Evolutionary conservation across 148 eudicot species (phyloP).

Genomic region (Gaultheria prostrata): DNA sequence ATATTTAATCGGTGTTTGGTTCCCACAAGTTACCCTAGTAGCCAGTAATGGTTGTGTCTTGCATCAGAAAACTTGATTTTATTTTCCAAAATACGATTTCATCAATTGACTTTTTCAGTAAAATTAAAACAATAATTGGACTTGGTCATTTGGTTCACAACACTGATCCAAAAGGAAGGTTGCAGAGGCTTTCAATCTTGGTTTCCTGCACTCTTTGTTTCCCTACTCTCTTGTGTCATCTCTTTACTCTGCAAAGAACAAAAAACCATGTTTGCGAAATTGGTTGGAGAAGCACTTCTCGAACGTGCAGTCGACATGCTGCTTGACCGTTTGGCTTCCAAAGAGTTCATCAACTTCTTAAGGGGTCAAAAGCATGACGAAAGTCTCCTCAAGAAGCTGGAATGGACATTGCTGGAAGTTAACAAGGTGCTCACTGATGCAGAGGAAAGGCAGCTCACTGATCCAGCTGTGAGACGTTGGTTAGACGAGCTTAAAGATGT

Average conservation of each 20-base stretch:
- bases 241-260: no score
- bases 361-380: neutral
- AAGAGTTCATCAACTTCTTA: neutral
- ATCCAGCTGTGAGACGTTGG: conserved; percentile 16
- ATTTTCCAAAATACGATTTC: neutral
- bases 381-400: neutral
- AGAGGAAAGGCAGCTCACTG: conserved; percentile 8
- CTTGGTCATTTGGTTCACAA: neutral
- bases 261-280: no score
- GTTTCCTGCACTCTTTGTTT: no score
- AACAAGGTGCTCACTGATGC: conserved; percentile 4
- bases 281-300: no score
- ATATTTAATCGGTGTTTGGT: neutral
- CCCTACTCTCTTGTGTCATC: no score
- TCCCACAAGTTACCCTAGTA: neutral
- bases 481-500: conserved; percentile 19
- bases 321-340: no score
- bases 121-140: neutral
- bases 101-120: neutral
- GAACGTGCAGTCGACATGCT: no score
- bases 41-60: no score
- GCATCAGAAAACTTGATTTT: no score
- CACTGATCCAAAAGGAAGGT: no score
- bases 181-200: no score
- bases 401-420: neutral